These are phyloP conservation scores for Zopfia rhizophila DNA, from an alignment of 2,329 filamentous ascomycete genomes.

Conservation along the genomic window DNA sequence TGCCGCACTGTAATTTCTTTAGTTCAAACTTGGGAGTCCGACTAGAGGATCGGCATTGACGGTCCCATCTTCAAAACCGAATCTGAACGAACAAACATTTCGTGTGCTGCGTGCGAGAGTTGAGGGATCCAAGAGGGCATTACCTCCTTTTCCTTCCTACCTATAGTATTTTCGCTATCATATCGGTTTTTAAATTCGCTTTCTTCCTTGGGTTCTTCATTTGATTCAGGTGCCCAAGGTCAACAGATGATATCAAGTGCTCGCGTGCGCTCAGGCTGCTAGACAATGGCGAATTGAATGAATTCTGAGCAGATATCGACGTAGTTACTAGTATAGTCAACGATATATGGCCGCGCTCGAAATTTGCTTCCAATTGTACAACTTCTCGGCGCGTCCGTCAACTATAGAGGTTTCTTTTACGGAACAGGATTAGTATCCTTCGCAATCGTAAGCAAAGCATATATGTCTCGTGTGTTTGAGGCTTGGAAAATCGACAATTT, in stretches of 20 bases:
- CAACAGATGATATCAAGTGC: slow-evolving; percentile 54
- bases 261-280: slow-evolving; percentile 25
- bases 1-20: slow-evolving; percentile 45
- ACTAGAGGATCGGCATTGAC: slow-evolving; percentile 51
- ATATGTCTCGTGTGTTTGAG: slow-evolving; percentile 45
- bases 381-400: neutral
- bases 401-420: slow-evolving; percentile 16
- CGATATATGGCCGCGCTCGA: slow-evolving; percentile 35
- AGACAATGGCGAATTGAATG: slow-evolving; percentile 43
- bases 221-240: slow-evolving; percentile 46
- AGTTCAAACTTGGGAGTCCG: slow-evolving; percentile 33
- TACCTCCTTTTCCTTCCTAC: slow-evolving; percentile 1
- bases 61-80: slow-evolving; percentile 40
- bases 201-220: neutral
- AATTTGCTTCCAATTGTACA: too few relatives aligned
- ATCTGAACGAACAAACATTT: slow-evolving; percentile 24
- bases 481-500: slow-evolving; percentile 45
- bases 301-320: slow-evolving; percentile 50
- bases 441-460: slow-evolving; percentile 48
- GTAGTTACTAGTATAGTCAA: slow-evolving; percentile 47
- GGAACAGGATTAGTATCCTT: slow-evolving; percentile 43
- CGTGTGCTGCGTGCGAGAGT: slow-evolving; percentile 33
- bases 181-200: slow-evolving; percentile 2
- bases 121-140: slow-evolving; percentile 47
- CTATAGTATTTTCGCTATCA: too few relatives aligned